These are phyloP conservation scores for Lichtheimia hyalospora DNA, from an alignment of 371 early-diverging fungal species.

Conservation along the genomic window DNA sequence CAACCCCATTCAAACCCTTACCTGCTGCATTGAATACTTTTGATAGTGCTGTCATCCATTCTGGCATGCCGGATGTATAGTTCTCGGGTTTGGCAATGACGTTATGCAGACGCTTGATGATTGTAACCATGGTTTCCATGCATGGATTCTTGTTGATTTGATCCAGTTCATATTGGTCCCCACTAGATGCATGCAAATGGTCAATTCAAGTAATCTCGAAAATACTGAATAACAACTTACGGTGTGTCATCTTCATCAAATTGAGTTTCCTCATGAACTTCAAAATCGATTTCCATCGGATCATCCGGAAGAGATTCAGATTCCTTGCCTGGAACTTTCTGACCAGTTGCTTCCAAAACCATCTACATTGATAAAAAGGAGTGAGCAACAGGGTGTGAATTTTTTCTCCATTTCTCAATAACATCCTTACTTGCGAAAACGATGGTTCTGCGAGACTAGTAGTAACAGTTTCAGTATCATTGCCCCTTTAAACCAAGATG, in stretches of 20 bases:
- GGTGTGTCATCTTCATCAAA: no score
- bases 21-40: constrained; percentile 31
- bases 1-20: constrained; percentile 6
- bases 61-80: constrained; percentile 43
- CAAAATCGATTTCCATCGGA: background rate
- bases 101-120: constrained; percentile 52
- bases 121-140: constrained; percentile 51
- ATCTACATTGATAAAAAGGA: constrained; percentile 8
- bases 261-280: background rate
- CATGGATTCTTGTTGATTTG: constrained; percentile 60
- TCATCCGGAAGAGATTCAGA: background rate
- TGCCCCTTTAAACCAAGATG: background rate
- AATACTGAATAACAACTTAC: no score
- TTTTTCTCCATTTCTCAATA: background rate
- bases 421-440: background rate
- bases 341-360: constrained; percentile 17
- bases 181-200: no score
- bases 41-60: constrained; percentile 62
- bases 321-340: background rate
- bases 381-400: no score
- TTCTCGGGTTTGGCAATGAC: constrained; percentile 36
- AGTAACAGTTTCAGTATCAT: background rate
- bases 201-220: no score
- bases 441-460: no score
- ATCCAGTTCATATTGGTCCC: constrained; percentile 45